Evolutionary conservation across 2,329 filamentous ascomycete species (phyloP).

Genomic region (Ophiosphaerella korrae): DNA sequence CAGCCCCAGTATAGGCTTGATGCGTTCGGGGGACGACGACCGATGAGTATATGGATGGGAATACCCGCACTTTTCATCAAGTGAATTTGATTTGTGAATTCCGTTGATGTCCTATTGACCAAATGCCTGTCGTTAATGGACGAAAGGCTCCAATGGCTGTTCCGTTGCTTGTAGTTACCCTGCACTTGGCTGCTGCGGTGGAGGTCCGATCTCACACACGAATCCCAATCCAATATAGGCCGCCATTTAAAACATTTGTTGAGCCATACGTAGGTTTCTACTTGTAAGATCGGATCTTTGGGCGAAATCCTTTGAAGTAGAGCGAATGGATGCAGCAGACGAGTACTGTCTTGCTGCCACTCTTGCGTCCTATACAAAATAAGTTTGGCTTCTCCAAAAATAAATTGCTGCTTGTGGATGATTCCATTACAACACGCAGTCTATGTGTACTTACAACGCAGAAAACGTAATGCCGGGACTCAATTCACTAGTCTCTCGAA

Average conservation of each 20-base stretch:
- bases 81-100: constrained; percentile 16
- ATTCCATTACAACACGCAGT: no score
- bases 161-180: no score
- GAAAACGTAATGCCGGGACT: not conserved
- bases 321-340: constrained; percentile 26
- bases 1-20: constrained; percentile 35
- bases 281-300: not conserved
- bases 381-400: not conserved
- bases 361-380: constrained; percentile 11
- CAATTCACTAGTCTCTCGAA: constrained; percentile 1
- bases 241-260: constrained; percentile 26
- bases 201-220: constrained; percentile 15
- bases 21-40: constrained; percentile 14
- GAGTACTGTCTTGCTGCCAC: constrained; percentile 13
- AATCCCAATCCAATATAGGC: constrained; percentile 37
- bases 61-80: constrained; percentile 18
- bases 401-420: no score
- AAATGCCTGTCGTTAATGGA: no score
- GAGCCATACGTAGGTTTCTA: constrained; percentile 26
- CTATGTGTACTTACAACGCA: not conserved
- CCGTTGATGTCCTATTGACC: not conserved
- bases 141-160: no score
- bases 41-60: constrained; percentile 29
- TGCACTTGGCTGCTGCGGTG: not conserved
- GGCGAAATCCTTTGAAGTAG: constrained; percentile 14